Base-by-base conservation (phyloP, 2,329 filamentous ascomycete species). In the Aspergillus ochraceus region DNA sequence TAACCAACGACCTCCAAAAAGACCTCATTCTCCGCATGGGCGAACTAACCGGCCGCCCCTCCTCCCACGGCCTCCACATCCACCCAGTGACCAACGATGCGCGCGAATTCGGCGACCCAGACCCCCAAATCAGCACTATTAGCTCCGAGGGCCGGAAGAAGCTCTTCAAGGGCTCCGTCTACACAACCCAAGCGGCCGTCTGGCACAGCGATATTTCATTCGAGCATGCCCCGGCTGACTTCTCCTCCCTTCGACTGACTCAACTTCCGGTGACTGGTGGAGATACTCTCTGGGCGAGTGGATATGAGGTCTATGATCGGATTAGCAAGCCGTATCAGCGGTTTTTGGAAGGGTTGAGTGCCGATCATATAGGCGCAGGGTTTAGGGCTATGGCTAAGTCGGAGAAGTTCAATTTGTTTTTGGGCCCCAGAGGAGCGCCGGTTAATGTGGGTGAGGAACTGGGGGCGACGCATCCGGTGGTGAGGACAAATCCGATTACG, bases 251-350 rank as follows among this genome's bases (percentile, higher is more conserved):
- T 19, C 81, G 85, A 32, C 74, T 88, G 2, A 81, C 80, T 4
- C 75, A 84, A 53, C 73, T 88, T 0, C 86, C 85, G 1, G 77
- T 77, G 51, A 85, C 81, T 0, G 85, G 85, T 4, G 81, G 84
- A 42, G 84, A 88, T 70, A 88, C 87, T 0, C 80, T 90, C 5
- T 90, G 86, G 86, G 87, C 86, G 0, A 87, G 84, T 1, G 86
- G 85, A 0, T 89, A 89, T 66, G 86, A 90, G 66, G 73, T 88
- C 5, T 90, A 88, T 66, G 87, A 90, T 67, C 82, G 86, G 24
- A 79, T 90, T 59, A 86, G 83, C 8, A 76, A 77, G 1, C 76
- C 83, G 0, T 83, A 84, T 54, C 84, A 84, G 54, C 75, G 74
- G 30, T 88, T 88, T 69, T 77, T 88, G 32, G 86, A 89, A 59